These are phyloP conservation scores for Centella asiatica DNA, from an alignment of 129 eudicot species.

Conservation along the genomic window DNA sequence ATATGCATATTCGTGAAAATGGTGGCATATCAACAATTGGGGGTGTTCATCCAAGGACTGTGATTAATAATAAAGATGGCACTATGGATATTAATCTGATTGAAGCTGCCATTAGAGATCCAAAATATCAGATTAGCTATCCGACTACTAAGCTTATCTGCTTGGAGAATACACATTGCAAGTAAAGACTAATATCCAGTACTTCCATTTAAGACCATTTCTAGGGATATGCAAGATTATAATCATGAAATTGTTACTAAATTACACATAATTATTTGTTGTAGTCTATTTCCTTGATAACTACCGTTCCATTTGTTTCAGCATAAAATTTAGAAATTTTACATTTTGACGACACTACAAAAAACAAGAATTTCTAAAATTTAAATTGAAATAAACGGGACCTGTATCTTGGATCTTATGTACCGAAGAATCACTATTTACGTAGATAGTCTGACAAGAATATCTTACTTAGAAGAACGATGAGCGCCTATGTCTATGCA, in stretches of 20 bases:
- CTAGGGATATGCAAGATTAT: background rate
- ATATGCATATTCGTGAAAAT: conserved; percentile 80
- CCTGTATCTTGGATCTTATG: too few relatives aligned
- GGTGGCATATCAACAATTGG: conserved; percentile 97
- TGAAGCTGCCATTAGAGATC: conserved; percentile 72
- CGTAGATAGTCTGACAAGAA: too few relatives aligned
- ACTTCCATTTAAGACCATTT: background rate
- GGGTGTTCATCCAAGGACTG: conserved; percentile 92
- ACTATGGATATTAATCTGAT: conserved; percentile 68
- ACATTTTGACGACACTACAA: too few relatives aligned
- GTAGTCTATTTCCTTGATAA: background rate
- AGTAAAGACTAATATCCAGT: conserved; percentile 34
- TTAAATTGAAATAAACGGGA: too few relatives aligned
- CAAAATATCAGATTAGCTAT: conserved; percentile 55
- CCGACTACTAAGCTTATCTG: conserved; percentile 87
- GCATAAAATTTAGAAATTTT: too few relatives aligned
- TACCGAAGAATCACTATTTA: too few relatives aligned
- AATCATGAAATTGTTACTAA: background rate
- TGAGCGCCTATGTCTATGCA: too few relatives aligned
- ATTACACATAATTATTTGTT: too few relatives aligned
- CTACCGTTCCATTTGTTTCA: too few relatives aligned
- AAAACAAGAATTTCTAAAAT: too few relatives aligned
- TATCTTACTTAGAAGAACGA: too few relatives aligned
- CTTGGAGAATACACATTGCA: conserved; percentile 89
- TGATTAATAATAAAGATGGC: conserved; percentile 74